Conservation (phyloP, 2,329 filamentous ascomycete genomes). For the Aureobasidium pullulans region DNA sequence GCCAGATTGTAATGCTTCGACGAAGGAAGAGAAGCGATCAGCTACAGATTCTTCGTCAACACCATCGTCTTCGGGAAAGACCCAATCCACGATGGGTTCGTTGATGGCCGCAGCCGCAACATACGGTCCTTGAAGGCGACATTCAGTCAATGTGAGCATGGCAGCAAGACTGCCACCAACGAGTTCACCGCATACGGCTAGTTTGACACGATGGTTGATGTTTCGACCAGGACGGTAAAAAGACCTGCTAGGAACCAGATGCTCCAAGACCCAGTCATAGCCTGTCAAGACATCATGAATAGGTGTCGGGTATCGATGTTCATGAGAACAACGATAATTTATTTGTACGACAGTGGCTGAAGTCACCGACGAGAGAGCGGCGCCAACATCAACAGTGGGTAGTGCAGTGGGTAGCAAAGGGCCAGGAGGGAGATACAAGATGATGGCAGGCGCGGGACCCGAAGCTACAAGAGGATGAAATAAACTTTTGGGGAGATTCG, state of each 20-base stretch:
- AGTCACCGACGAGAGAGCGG: conserved; percentile 29
- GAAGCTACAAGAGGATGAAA: conserved; percentile 21
- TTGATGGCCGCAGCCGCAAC: conserved; percentile 40
- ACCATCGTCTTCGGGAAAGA: conserved; percentile 29
- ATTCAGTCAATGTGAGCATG: conserved; percentile 45
- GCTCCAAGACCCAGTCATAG: conserved; percentile 41
- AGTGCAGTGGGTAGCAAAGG: conserved; percentile 26
- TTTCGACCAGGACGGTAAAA: conserved; percentile 22
- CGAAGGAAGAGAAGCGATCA: neutral
- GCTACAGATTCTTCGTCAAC: conserved; percentile 1
- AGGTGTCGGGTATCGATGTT: conserved; percentile 36
- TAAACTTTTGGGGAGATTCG: conserved; percentile 25
- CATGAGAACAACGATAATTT: conserved; percentile 34
- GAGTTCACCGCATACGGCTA: conserved; percentile 42
- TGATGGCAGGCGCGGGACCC: conserved; percentile 23
- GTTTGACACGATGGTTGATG: conserved; percentile 22
- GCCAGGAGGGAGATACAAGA: conserved; percentile 39
- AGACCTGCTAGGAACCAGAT: conserved; percentile 27
- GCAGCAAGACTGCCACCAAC: conserved; percentile 42
- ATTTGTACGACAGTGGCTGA: conserved; percentile 36
- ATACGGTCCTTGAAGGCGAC: conserved; percentile 31
- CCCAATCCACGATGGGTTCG: conserved; percentile 43
- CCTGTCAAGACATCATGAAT: conserved; percentile 41
- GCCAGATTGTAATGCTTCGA: neutral
- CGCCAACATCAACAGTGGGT: conserved; percentile 24